Conservation (phyloP, 495 filamentous ascomycete species). For the Tuber melanosporum region DNA sequence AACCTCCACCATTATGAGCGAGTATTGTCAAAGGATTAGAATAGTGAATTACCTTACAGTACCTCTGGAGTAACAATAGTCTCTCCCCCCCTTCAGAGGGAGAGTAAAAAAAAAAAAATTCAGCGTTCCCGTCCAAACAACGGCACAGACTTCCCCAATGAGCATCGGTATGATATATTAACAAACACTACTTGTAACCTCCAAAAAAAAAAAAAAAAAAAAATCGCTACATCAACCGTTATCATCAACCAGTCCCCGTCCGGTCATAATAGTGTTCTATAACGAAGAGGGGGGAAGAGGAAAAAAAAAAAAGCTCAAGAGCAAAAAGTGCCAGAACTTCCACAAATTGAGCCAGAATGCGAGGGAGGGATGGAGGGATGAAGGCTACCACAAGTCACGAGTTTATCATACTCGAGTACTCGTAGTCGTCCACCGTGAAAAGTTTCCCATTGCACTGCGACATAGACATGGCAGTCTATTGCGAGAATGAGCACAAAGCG, state of each 20-base stretch:
- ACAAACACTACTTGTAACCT: neutral
- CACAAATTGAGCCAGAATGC: too few relatives aligned
- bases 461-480: too few relatives aligned
- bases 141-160: constrained; percentile 1
- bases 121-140: neutral
- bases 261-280: neutral
- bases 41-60: neutral
- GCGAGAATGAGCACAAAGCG: neutral
- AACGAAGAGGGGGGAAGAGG: neutral
- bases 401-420: neutral
- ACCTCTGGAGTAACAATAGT: neutral
- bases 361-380: too few relatives aligned
- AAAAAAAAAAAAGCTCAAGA: neutral
- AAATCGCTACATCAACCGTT: neutral
- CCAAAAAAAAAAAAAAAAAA: neutral
- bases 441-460: neutral
- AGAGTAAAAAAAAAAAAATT: neutral
- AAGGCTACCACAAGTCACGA: too few relatives aligned
- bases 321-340: too few relatives aligned
- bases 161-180: neutral
- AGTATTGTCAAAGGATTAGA: constrained; percentile 1
- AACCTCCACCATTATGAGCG: neutral
- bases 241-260: neutral
- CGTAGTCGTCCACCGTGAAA: neutral
- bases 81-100: neutral